Evolutionary conservation across 164 flowering plant species (phyloP), one percentile per base, ranked within the genome.

Genomic region (Chimonanthus salicifolius): DNA sequence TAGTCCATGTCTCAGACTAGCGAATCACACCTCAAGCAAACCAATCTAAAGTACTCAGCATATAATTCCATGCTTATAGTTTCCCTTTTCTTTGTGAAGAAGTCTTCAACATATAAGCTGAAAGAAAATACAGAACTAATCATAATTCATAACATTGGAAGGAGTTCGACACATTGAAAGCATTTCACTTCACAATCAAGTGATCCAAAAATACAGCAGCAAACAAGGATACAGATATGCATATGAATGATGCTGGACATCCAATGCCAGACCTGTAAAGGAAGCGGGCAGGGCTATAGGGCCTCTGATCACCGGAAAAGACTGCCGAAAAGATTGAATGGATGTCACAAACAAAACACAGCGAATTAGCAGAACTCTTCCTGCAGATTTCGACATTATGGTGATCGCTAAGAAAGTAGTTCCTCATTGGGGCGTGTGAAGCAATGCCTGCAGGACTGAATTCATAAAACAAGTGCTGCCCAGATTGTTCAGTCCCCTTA

Each of bases 401-500:
- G 74, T 79, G 78, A 70, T 79, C 85, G 70, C 78, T 77, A 54
- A 89, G 80, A 74, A 87, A 89, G 78, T 87, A 85, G 76, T 85
- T 85, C 77, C 85, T 82, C 70, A 89, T 72, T 54, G 90, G 92
- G 90, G 87, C 3, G 88, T 77, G 72, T 89, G 92, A 66, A 89
- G 84, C 81, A 89, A 80, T 7, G 85, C 89, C 72, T 89, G 92
- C 82, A 89, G 77, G 68, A 89, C 87, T 48, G 89, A 86, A 64
- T 89, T 89, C 92, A 89, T 87, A 70, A 89, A 89, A 77, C 92
- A 89, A 72, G 92, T 89, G 69, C 74, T 87, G 6, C 92, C 92
- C 80, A 89, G 65, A 75, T 89, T 89, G 74, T 84, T 89, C 86
- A 89, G 82, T n/a, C 92, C 92, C 70, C 92, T 85, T 87, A 89